Evolutionary conservation across 805 yeast genomes (phyloP).

Genomic region (Zygosaccharomyces bisporus): DNA sequence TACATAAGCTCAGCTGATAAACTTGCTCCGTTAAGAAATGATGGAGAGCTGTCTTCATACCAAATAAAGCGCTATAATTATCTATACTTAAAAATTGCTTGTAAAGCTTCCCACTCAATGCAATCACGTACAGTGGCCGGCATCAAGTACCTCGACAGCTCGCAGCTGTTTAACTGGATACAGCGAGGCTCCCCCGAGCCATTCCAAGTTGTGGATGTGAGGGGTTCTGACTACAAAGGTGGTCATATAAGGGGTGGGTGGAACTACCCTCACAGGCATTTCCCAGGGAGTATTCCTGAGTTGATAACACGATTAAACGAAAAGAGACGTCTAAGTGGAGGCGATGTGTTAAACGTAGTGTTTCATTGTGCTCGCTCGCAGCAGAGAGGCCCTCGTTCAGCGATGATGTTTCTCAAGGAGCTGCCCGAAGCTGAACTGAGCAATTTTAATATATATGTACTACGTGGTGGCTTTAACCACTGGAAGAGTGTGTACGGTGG

Average conservation of each 20-base stretch:
- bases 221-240: constrained; percentile 80
- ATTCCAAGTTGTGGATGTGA: constrained; percentile 64
- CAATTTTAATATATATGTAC: constrained; percentile 56
- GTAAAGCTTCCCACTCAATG: background rate
- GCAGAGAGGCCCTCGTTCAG: constrained; percentile 86
- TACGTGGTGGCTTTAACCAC: constrained; percentile 77
- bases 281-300: constrained; percentile 59
- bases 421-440: constrained; percentile 28
- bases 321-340: constrained; percentile 10
- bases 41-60: no score
- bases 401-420: constrained; percentile 50
- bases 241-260: constrained; percentile 37
- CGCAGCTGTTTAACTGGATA: constrained; percentile 29
- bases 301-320: constrained; percentile 40
- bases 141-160: constrained; percentile 28
- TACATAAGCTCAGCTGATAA: no score
- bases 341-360: constrained; percentile 40
- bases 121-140: constrained; percentile 21
- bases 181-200: constrained; percentile 22
- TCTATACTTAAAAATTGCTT: no score
- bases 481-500: constrained; percentile 80
- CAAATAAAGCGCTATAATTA: no score
- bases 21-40: no score
- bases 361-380: constrained; percentile 92
- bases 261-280: constrained; percentile 42